Evolutionary conservation across 345 rosid species (phyloP).

Genomic region (Eucalyptus caleyi): DNA sequence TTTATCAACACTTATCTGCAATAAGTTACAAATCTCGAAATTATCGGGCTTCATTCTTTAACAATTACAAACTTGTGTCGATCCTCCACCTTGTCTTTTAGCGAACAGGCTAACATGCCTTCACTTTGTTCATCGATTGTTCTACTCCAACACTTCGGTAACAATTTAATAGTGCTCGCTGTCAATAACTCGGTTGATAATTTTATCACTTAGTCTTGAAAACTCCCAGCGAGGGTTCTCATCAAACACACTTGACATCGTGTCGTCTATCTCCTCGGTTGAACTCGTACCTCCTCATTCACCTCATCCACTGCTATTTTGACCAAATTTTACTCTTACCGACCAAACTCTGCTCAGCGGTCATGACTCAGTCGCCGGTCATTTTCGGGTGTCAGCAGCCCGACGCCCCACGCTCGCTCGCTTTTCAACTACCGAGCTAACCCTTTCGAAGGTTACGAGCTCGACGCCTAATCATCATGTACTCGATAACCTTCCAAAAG

Average conservation of each 20-base stretch:
- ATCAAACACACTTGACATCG: not conserved
- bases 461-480: not conserved
- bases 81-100: not conserved
- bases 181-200: not conserved
- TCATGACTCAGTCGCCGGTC: not conserved
- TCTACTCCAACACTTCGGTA: not conserved
- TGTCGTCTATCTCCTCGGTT: not conserved
- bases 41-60: not conserved
- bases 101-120: not conserved
- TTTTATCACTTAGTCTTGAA: not conserved
- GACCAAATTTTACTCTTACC: not conserved
- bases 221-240: not conserved
- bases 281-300: not conserved
- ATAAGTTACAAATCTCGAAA: not conserved
- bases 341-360: not conserved
- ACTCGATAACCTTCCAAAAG: not conserved
- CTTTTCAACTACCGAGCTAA: not conserved
- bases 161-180: too few relatives aligned
- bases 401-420: not conserved
- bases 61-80: not conserved
- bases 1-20: rapidly evolving
- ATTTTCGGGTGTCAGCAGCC: not conserved
- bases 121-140: not conserved
- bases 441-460: not conserved
- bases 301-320: not conserved